phyloP scores from a whole-genome alignment of 2,329 filamentous ascomycete genomes.

The Microcyclospora pomicola region DNA sequence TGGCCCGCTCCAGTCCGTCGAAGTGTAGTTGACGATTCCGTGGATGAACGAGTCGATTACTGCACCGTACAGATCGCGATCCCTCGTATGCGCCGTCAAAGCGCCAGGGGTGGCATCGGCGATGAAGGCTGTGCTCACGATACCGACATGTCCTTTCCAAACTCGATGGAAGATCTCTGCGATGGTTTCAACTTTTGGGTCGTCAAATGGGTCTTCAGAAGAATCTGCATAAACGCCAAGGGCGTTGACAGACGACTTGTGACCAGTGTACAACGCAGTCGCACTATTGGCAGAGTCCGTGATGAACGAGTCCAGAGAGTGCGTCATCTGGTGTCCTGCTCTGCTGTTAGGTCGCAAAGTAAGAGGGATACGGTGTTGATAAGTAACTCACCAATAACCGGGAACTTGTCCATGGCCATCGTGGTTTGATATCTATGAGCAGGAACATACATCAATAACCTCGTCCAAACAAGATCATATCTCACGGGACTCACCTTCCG shows the following conservation, averaged over 20 bases:
- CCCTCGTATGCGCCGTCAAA: constrained; percentile 57
- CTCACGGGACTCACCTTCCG: constrained; percentile 57
- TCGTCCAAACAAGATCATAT: neutral
- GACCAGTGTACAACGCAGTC: constrained; percentile 66
- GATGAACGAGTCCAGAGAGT: constrained; percentile 73
- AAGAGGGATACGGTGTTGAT: constrained; percentile 22
- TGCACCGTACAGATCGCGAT: constrained; percentile 53
- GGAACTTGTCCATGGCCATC: constrained; percentile 56
- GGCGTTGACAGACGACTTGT: constrained; percentile 73
- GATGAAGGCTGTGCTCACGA: constrained; percentile 66
- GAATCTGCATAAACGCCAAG: constrained; percentile 73
- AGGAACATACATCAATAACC: neutral
- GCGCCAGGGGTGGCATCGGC: constrained; percentile 74
- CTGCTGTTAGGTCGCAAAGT: neutral
- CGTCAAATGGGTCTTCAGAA: constrained; percentile 58
- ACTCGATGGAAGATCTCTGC: constrained; percentile 63
- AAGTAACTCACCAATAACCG: constrained; percentile 25
- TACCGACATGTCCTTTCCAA: constrained; percentile 44
- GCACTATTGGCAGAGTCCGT: constrained; percentile 79
- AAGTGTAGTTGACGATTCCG: constrained; percentile 66
- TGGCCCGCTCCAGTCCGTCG: constrained; percentile 59
- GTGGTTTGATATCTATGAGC: neutral
- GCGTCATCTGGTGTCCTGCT: constrained; percentile 69
- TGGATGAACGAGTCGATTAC: constrained; percentile 66
- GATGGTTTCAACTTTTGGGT: constrained; percentile 77